A percentile compares a stretch with the other conserved stretches of the same genome.
phyloP scores from a whole-genome alignment of 192 early-diverging fungal genomes.

The Coemansia biformis region DNA sequence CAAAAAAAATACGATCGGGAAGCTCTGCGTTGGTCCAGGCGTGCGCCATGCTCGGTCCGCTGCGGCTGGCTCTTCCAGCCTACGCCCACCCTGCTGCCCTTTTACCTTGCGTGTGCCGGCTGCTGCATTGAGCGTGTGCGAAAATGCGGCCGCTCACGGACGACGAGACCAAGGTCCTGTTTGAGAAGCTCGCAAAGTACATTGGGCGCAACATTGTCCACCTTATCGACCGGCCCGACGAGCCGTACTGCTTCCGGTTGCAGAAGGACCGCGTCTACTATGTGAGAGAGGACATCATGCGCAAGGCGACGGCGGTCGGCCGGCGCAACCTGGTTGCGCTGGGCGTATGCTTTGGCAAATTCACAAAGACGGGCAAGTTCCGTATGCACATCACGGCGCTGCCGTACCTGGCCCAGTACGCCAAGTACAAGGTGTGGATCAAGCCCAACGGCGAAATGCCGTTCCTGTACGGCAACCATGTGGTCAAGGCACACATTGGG shows the following conservation, averaged over 20 bases:
- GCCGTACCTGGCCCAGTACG: slow-evolving; percentile 90
- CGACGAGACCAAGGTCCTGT: slow-evolving; percentile 95
- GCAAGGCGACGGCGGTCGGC: slow-evolving; percentile 72
- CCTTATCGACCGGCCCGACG: slow-evolving; percentile 90
- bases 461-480: no score
- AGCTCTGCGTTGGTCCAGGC: no score
- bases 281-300: slow-evolving; percentile 90
- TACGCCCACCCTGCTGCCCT: no score
- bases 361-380: slow-evolving; percentile 97
- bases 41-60: no score
- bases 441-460: no score
- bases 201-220: slow-evolving; percentile 95
- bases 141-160: slow-evolving; percentile 94
- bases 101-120: neutral
- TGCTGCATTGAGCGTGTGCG: neutral
- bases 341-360: slow-evolving; percentile 98
- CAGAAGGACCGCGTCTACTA: slow-evolving; percentile 97
- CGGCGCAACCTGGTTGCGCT: slow-evolving; percentile 84
- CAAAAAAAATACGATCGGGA: slow-evolving; percentile 8
- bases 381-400: slow-evolving; percentile 89
- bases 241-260: slow-evolving; percentile 93
- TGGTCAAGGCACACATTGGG: no score
- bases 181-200: slow-evolving; percentile 97
- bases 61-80: no score
- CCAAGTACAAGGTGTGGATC: slow-evolving; percentile 98